Evolutionary conservation across 2,329 filamentous ascomycete genomes (phyloP), one percentile per base, ranked within the genome.

Genomic region (Elsinoe arachidis): DNA sequence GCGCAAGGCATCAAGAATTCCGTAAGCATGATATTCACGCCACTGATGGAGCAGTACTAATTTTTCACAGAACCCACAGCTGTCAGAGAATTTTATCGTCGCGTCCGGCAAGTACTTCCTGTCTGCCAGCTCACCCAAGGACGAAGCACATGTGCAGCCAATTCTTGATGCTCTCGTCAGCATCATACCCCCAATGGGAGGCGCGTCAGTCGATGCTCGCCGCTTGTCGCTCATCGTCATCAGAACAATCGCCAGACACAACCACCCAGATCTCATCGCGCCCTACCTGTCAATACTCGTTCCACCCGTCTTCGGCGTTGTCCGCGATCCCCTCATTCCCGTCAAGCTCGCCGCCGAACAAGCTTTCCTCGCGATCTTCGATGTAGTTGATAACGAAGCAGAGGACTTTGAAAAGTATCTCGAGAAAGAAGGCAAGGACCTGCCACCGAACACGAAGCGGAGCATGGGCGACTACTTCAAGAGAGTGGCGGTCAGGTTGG

Each of bases 401-500:
- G 85, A 82, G 61, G 83, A 96, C 17, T 97, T 96, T 70, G 91
- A 96, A 65, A 91, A 91, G 73, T 97, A 90, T 73, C 85, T 96
- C 76, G 78, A 81, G 9, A 83, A 84, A 0, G 78, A 85, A 1
- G 78, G 75, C 5, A 80, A 81, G 53, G 81, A 83, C 2, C 72
- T 96, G 59, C 78, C 84, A 7, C 73, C 88, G 0, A 86, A 82
- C 39, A 84, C 84, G 15, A 93, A 95, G 79, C 81, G 92, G 64
- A 90, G 86, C 70, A 96, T 99, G 87, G 81, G 85, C 59, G 93
- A 99, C 71, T 99, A 99, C 75, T 97, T 97, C 76, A 96, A 96
- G 79, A 80, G 93, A 41, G 88, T 99, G 62, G 90, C 90, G 1
- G 72, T 92, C 66, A 82, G 91, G 64, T 74, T 97, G 17, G 92